phyloP scores from a whole-genome alignment of 2,329 filamentous ascomycete genomes.

The Aureobasidium sp. region DNA sequence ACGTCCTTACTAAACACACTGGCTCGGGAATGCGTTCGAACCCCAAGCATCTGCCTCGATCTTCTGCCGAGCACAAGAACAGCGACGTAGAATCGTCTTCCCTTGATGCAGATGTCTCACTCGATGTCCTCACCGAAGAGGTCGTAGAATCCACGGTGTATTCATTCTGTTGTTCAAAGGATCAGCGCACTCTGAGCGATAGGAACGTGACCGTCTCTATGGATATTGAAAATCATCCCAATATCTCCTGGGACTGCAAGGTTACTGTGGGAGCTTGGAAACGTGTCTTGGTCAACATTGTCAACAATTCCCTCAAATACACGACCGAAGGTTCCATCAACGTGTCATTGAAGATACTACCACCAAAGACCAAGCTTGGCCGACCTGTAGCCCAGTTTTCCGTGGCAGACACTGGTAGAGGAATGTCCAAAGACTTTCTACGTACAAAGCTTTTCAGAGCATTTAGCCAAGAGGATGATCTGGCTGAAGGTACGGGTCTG shows the following conservation, averaged over 20 bases:
- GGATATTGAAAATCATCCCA: not conserved
- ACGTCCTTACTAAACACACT: constrained; percentile 19
- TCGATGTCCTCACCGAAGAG: constrained; percentile 43
- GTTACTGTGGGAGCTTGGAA: constrained; percentile 24
- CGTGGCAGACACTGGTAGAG: constrained; percentile 24
- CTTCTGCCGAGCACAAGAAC: constrained; percentile 3
- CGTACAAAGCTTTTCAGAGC: constrained; percentile 22
- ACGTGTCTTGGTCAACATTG: constrained; percentile 35
- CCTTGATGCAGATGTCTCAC: constrained; percentile 26
- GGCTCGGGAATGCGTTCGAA: not conserved
- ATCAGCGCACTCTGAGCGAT: not conserved
- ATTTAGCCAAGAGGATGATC: constrained; percentile 26
- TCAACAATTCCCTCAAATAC: constrained; percentile 42
- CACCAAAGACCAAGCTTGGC: constrained; percentile 6
- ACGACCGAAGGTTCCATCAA: constrained; percentile 33
- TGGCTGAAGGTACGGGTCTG: constrained; percentile 25
- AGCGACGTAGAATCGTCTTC: constrained; percentile 13
- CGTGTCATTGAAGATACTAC: constrained; percentile 16
- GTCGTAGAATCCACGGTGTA: constrained; percentile 38
- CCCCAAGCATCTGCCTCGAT: not conserved
- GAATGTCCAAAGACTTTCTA: constrained; percentile 25
- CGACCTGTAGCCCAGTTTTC: not conserved
- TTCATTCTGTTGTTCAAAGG: constrained; percentile 5
- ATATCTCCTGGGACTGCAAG: constrained; percentile 30
- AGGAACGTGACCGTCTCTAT: not conserved